A percentile compares a stretch with the other conserved stretches of the same genome.
Conservation (phyloP, 345 rosid genomes). For the Diplotaxis tenuifolia region DNA sequence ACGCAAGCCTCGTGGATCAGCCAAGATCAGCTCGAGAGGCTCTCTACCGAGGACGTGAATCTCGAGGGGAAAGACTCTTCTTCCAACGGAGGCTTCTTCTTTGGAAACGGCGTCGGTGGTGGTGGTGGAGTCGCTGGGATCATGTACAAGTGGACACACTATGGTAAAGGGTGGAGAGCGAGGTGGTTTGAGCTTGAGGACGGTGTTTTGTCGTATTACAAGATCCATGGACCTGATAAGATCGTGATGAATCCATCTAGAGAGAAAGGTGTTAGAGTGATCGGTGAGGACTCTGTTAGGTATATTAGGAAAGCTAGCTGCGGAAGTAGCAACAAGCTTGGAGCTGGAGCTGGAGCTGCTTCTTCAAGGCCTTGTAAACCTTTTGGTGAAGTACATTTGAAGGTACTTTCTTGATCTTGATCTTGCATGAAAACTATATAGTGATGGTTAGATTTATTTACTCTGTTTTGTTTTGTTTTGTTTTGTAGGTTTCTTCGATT, state of each 20-base stretch:
- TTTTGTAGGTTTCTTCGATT: constrained; percentile 87
- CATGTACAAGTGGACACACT: constrained; percentile 94
- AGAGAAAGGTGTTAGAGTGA: constrained; percentile 65
- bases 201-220: constrained; percentile 82
- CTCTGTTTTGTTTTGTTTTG: neutral
- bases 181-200: constrained; percentile 90
- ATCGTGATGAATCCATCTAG: constrained; percentile 62
- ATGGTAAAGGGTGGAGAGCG: constrained; percentile 92
- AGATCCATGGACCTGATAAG: constrained; percentile 93
- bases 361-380: constrained; percentile 64
- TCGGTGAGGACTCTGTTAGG: constrained; percentile 82
- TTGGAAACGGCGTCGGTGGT: constrained; percentile 41
- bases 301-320: constrained; percentile 73
- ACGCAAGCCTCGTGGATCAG: constrained; percentile 65
- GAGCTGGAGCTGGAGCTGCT: constrained; percentile 31
- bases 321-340: constrained; percentile 41
- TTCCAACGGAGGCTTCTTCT: constrained; percentile 40
- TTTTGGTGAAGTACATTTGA: constrained; percentile 87
- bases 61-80: constrained; percentile 40
- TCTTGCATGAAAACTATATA: neutral
- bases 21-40: constrained; percentile 40
- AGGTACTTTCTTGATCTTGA: constrained; percentile 45
- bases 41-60: constrained; percentile 40
- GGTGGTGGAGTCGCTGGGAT: constrained; percentile 67
- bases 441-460: neutral